Percentiles rank a stretch among this genome's conserved stretches.
Evolutionary conservation across 805 yeast species (phyloP).

Genomic region (Zygosaccharomyces pseudorouxii): DNA sequence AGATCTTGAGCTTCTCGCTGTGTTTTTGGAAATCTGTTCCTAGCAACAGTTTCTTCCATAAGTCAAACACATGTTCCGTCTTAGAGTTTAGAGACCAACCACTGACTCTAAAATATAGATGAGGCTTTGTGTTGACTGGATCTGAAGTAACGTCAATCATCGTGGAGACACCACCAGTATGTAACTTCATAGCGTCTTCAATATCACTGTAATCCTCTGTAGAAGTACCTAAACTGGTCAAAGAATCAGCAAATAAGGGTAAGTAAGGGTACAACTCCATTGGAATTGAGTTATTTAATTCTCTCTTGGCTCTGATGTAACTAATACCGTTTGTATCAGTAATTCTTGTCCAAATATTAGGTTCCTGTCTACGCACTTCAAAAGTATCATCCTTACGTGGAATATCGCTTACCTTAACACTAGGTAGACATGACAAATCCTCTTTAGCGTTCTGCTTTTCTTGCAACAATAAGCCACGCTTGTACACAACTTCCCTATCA

Average conservation of each 20-base stretch:
- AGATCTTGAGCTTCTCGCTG: constrained; percentile 61
- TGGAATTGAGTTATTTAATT: constrained; percentile 53
- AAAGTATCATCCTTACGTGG: constrained; percentile 46
- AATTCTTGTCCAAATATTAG: constrained; percentile 42
- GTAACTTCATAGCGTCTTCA: constrained; percentile 76
- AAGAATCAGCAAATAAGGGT: constrained; percentile 71
- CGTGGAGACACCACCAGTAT: constrained; percentile 83
- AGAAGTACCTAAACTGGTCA: constrained; percentile 84
- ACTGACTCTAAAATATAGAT: constrained; percentile 50
- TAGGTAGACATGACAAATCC: constrained; percentile 76
- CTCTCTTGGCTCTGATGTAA: constrained; percentile 65
- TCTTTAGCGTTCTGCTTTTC: constrained; percentile 63
- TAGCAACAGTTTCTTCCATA: constrained; percentile 64
- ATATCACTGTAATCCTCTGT: constrained; percentile 66
- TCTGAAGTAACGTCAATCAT: constrained; percentile 52
- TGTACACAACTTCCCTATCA: constrained; percentile 54
- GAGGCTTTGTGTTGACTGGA: constrained; percentile 48
- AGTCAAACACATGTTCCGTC: constrained; percentile 51
- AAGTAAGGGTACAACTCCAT: constrained; percentile 58
- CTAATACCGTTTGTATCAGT: constrained; percentile 77
- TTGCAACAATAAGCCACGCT: constrained; percentile 56
- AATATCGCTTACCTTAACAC: constrained; percentile 70
- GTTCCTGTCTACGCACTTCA: constrained; percentile 36
- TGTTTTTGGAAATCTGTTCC: constrained; percentile 62
- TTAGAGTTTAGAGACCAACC: constrained; percentile 72